These are phyloP conservation scores for Penicillium sumatraense DNA, from an alignment of 2,329 filamentous ascomycete species.

Conservation along the genomic window DNA sequence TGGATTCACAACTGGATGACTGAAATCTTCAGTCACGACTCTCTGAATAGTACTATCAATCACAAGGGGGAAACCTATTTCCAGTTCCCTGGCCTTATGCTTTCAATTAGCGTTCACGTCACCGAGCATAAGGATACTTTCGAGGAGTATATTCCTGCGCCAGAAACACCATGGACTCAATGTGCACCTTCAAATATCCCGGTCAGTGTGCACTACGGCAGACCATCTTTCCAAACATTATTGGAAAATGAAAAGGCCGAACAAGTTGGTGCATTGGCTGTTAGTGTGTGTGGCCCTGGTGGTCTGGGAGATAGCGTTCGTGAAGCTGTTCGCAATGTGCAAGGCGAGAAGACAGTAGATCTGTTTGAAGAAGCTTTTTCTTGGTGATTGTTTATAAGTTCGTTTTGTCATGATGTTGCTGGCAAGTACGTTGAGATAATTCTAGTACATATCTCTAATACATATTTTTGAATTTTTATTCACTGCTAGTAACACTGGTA, in stretches of 20 bases:
- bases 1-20: slow-evolving; percentile 44
- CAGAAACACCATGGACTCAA: slow-evolving; percentile 31
- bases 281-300: slow-evolving; percentile 45
- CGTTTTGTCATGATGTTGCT: slow-evolving; percentile 3
- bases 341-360: slow-evolving; percentile 37
- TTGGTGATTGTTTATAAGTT: slow-evolving; percentile 32
- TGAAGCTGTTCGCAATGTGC: slow-evolving; percentile 33
- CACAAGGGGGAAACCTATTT: slow-evolving; percentile 30
- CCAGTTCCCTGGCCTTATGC: slow-evolving; percentile 28
- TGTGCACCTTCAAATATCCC: slow-evolving; percentile 30
- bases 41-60: slow-evolving; percentile 23
- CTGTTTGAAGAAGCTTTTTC: slow-evolving; percentile 43
- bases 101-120: slow-evolving; percentile 36
- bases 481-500: no score
- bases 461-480: not conserved
- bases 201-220: slow-evolving; percentile 30
- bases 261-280: slow-evolving; percentile 41
- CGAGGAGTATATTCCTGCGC: slow-evolving; percentile 30
- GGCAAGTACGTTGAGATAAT: not conserved
- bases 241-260: slow-evolving; percentile 31
- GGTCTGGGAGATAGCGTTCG: slow-evolving; percentile 43
- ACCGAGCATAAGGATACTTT: slow-evolving; percentile 28
- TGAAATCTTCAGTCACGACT: slow-evolving; percentile 33
- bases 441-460: slow-evolving; percentile 1
- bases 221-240: slow-evolving; percentile 31